Evolutionary conservation across 176 grass and related monocot genomes (phyloP).

Genomic region (Oryza longistaminata): DNA sequence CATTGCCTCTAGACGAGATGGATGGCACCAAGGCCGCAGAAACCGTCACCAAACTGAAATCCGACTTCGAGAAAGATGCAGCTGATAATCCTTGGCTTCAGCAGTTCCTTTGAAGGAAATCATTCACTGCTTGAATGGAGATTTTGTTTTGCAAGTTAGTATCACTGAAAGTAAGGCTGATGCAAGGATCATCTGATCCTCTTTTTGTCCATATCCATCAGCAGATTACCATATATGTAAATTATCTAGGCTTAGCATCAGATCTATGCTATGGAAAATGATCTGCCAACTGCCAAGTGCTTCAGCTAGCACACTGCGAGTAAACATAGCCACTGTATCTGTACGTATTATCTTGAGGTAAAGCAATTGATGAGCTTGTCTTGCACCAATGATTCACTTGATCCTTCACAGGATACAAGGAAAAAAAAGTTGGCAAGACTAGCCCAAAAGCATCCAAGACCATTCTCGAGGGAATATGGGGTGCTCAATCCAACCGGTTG

Average conservation of each 20-base stretch:
- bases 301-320: background rate
- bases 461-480: background rate
- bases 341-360: no score
- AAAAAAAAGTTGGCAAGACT: background rate
- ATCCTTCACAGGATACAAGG: background rate
- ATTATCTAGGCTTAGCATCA: background rate
- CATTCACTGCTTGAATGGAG: background rate
- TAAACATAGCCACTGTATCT: background rate
- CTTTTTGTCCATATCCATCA: constrained; percentile 37
- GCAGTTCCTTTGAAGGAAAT: constrained; percentile 67
- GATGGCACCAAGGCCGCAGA: constrained; percentile 53
- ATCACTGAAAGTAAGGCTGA: background rate
- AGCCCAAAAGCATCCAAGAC: background rate
- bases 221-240: background rate
- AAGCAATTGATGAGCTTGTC: background rate
- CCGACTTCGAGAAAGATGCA: constrained; percentile 70
- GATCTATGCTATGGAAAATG: background rate
- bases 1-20: constrained; percentile 69
- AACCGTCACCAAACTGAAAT: constrained; percentile 51
- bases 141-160: background rate
- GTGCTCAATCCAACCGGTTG: no score
- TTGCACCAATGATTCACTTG: background rate
- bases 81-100: constrained; percentile 75
- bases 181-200: constrained; percentile 35
- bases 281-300: background rate